Conservation (phyloP, 208 protist species). For the Acanthamoeba triangularis region DNA sequence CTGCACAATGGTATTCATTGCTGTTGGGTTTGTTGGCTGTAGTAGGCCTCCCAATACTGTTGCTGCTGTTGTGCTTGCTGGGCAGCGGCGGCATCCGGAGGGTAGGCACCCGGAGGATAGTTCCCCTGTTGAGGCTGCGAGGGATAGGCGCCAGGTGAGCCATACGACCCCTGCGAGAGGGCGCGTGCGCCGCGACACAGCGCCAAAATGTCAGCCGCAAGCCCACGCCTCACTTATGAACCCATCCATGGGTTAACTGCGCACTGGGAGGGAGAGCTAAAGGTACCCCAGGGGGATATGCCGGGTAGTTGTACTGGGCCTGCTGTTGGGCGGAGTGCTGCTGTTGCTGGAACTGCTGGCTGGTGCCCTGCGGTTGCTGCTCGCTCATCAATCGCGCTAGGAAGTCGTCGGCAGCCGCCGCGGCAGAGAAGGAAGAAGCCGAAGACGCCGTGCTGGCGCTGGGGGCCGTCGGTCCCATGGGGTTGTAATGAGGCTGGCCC, state of each 20-base stretch:
- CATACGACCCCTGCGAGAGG: neutral
- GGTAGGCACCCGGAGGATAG: neutral
- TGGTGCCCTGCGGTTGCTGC: conserved; percentile 13
- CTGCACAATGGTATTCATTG: neutral
- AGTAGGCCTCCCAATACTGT: conserved; percentile 33
- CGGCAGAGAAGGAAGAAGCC: neutral
- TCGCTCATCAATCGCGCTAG: conserved; percentile 19
- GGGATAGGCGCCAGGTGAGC: neutral
- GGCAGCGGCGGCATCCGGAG: neutral
- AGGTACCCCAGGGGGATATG: neutral
- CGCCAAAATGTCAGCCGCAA: neutral
- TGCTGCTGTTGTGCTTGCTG: neutral
- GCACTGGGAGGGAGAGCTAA: no score
- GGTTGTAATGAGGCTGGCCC: neutral
- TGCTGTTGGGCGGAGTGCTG: neutral
- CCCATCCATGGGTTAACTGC: neutral
- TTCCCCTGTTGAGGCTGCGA: neutral
- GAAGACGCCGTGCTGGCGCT: neutral
- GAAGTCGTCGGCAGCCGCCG: conserved; percentile 41
- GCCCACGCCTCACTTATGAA: neutral
- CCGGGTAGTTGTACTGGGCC: neutral
- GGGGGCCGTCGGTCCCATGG: neutral
- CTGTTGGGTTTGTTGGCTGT: neutral
- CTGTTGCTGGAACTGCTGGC: neutral
- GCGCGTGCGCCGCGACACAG: neutral